Base-by-base conservation (phyloP, 2,329 filamentous ascomycete genomes). In the Aspergillus nomiae region DNA sequence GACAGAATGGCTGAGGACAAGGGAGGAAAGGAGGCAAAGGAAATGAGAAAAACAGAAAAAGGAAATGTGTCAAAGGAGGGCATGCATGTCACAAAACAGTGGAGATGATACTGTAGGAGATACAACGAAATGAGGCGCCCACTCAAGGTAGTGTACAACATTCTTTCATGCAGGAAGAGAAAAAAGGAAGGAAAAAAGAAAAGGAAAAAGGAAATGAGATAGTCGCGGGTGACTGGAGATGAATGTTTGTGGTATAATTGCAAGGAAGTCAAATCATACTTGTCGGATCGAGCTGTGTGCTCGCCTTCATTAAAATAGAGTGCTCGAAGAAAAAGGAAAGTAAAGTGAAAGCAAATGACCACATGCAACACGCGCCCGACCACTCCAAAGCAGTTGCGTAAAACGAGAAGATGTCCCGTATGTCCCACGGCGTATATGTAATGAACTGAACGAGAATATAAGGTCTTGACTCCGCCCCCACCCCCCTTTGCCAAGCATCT, bases 341-440 rank as follows among this genome's bases (percentile, higher is more conserved):
- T 48, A 63, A 63, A 63, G 63, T 48, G 57, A 59, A 50, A 56
- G 50, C 50, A 56, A 50, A 62, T 10, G 30, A 67, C 63, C 63
- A 64, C 46, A 66, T 63, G 65, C 59, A 66, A 61, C 65, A 70
- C 68, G 67, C 70, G 69, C 69, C 72, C 67, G 62, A 68, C 64
- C 73, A 71, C 70, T 71, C 70, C 62, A 63, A 66, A 60, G 66
- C 60, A 67, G 64, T 64, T 69, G 59, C 59, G 63, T 65, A 68
- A 71, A 69, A 65, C 67, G 63, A 67, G 61, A 72, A 65, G 56
- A 67, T 62, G 62, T 59, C 71, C 74, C 75, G 63, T 74, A 76
- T 75, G 74, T 77, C 74, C 74, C 74, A 72, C n/a, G 71, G 70
- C 73, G 72, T 76, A 77, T 77, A 76, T 76, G 75, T 73, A 74